phyloP scores from a whole-genome alignment of 1,284 basidiomycete genomes.

The Ceratobasidium sp. region DNA sequence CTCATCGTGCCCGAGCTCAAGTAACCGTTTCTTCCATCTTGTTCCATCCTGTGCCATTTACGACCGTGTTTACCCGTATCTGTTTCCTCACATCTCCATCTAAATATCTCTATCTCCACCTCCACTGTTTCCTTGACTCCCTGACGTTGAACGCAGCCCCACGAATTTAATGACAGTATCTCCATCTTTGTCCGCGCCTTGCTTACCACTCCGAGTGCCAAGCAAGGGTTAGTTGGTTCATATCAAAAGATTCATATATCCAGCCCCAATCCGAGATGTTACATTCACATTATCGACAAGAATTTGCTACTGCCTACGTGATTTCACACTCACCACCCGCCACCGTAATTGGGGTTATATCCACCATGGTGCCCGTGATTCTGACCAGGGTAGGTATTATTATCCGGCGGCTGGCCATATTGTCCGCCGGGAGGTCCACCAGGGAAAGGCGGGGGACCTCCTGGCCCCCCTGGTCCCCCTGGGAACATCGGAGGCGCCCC shows the following conservation, averaged over 20 bases:
- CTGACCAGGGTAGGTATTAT: slow-evolving; percentile 41
- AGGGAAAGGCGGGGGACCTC: slow-evolving; percentile 20
- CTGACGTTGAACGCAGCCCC: background rate
- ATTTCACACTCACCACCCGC: slow-evolving; percentile 24
- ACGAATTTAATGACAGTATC: slow-evolving; percentile 37
- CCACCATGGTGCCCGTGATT: slow-evolving; percentile 35
- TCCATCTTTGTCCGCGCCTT: background rate
- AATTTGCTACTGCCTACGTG: background rate
- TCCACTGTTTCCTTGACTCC: slow-evolving; percentile 4
- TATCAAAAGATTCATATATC: slow-evolving; percentile 12
- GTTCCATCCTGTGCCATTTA: background rate
- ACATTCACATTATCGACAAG: background rate
- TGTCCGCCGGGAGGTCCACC: slow-evolving; percentile 7
- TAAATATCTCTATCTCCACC: slow-evolving; percentile 6
- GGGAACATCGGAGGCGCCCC: slow-evolving; percentile 43
- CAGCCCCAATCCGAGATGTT: background rate
- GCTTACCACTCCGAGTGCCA: no score
- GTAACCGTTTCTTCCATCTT: slow-evolving; percentile 30
- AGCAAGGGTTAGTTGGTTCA: background rate
- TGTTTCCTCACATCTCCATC: slow-evolving; percentile 12
- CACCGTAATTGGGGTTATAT: slow-evolving; percentile 33
- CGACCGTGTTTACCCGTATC: slow-evolving; percentile 11
- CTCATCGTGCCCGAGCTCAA: slow-evolving; percentile 42
- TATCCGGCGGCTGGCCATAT: slow-evolving; percentile 16
- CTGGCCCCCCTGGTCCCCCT: slow-evolving; percentile 27